Evolutionary conservation across 2,329 filamentous ascomycete species (phyloP).

Genomic region (Waltergamsia citrina): DNA sequence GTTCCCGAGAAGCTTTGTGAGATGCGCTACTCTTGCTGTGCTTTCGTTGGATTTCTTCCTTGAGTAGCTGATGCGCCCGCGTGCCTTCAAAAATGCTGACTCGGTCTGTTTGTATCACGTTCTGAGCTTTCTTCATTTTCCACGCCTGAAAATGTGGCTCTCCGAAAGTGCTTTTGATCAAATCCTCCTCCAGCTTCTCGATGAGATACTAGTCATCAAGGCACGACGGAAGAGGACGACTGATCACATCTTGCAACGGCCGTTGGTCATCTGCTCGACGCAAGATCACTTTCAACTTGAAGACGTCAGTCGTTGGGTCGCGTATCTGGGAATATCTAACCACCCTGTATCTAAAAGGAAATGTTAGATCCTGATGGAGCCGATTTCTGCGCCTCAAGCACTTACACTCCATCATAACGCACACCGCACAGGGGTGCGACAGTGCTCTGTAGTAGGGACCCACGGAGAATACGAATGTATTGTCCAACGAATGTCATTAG

Average conservation of each 20-base stretch:
- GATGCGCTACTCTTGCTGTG: too few relatives aligned
- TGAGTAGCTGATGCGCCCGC: too few relatives aligned
- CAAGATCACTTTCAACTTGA: slow-evolving; percentile 35
- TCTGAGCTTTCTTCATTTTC: slow-evolving; percentile 23
- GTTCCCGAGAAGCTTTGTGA: too few relatives aligned
- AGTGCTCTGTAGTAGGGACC: slow-evolving; percentile 37
- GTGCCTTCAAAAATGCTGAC: too few relatives aligned
- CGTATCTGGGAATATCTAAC: slow-evolving; percentile 34
- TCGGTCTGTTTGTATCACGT: too few relatives aligned
- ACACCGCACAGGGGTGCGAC: slow-evolving; percentile 42
- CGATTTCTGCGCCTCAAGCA: slow-evolving; percentile 1
- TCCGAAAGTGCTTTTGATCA: slow-evolving; percentile 27
- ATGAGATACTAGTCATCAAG: slow-evolving; percentile 46
- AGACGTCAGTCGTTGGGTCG: slow-evolving; percentile 25
- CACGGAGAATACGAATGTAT: slow-evolving; percentile 41
- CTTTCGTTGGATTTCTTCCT: too few relatives aligned
- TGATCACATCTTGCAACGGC: slow-evolving; percentile 28
- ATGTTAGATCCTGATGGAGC: not conserved
- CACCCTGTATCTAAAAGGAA: slow-evolving; percentile 33
- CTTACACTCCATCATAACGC: slow-evolving; percentile 49
- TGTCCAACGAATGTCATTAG: slow-evolving; percentile 39
- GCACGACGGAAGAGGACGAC: slow-evolving; percentile 42
- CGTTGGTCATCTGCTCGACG: slow-evolving; percentile 32
- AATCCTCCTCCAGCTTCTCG: slow-evolving; percentile 33
- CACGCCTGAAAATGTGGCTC: slow-evolving; percentile 29